Evolutionary conservation across 306 rosid genomes (phyloP), one percentile per base, ranked within the genome.

Genomic region (Cyamopsis tetragonoloba): DNA sequence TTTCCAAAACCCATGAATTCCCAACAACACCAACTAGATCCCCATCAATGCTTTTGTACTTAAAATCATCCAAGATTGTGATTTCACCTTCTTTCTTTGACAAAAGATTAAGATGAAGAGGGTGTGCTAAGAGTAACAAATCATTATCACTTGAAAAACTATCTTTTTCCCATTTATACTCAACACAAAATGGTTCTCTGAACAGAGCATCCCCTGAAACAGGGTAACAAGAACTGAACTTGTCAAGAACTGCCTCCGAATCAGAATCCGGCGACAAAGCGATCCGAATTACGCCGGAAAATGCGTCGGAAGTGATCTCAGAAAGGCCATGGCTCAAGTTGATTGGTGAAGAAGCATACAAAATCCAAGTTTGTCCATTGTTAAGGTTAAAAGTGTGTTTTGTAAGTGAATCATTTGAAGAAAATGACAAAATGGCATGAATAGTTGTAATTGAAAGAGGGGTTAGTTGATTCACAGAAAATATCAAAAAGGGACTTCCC

Each of bases 21-120:
- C 98, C 98, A 26, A 93, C 87, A 62, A 89, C 79, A 8, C 98
- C 96, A 57, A 89, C 88, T 44, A 93, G 93, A 1, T 88, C 96
- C 6, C 98, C 98, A 76, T 93, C 98, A 49, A 93, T 86, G 71
- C 98, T 88, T 35, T 4, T 88, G 24, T 81, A 87, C 81, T 76
- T 92, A 1, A 89, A 84, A 35, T 81, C 81, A 64, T 73, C 72
- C 26, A 92, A 67, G 77, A 89, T 58, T 6, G 77, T 79, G 4
- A 67, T 66, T 18, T 77, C 54, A 54, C 57, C 61, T 17, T 43
- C 89, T 0, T 51, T 67, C 5, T 53, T 10, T 8, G 80, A 20
- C 4, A 92, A 35, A 3, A 92, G 87, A 15, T 75, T 62, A 30
- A 87, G 70, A 83, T 92, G 98, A 2, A 92, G 85, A 72, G 96